phyloP scores from a whole-genome alignment of 2,329 filamentous ascomycete genomes.

The Metarhizium robertsii region DNA sequence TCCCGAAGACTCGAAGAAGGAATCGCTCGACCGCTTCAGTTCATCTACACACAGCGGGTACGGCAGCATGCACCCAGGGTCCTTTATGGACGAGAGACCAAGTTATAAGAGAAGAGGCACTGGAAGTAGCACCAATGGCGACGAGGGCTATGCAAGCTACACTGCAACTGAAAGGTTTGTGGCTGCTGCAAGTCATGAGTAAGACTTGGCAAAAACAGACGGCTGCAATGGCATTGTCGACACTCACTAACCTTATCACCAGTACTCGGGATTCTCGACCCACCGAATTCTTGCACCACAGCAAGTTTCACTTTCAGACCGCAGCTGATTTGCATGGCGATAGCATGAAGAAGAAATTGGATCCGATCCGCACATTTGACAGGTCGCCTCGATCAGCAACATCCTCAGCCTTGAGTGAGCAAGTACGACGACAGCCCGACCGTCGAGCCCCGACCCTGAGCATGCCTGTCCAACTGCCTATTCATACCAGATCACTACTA shows the following conservation, averaged over 20 bases:
- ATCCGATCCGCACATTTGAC: constrained; percentile 35
- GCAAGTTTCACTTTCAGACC: constrained; percentile 37
- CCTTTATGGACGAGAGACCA: constrained; percentile 23
- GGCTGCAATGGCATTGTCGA: background rate
- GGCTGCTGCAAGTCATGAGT: background rate
- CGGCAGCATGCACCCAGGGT: constrained; percentile 28
- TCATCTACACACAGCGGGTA: constrained; percentile 28
- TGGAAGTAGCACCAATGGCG: constrained; percentile 19
- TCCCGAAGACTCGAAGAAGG: constrained; percentile 19
- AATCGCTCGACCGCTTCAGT: constrained; percentile 19
- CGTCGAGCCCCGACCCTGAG: constrained; percentile 29
- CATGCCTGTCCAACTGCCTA: constrained; percentile 37
- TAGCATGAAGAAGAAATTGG: constrained; percentile 46
- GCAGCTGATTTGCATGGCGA: constrained; percentile 38
- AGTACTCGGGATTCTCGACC: constrained; percentile 33
- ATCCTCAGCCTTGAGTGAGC: constrained; percentile 31
- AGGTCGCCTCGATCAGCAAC: constrained; percentile 36
- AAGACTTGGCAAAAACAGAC: background rate
- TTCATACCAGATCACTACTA: constrained; percentile 28
- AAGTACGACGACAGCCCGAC: constrained; percentile 28
- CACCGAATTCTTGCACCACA: constrained; percentile 36
- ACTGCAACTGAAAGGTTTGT: constrained; percentile 29
- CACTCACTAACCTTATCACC: constrained; percentile 7
- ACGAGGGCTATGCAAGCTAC: constrained; percentile 36
- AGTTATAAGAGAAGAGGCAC: constrained; percentile 23